phyloP scores from a whole-genome alignment of 1,284 basidiomycete species.

The Ceratobasidium sp. region DNA sequence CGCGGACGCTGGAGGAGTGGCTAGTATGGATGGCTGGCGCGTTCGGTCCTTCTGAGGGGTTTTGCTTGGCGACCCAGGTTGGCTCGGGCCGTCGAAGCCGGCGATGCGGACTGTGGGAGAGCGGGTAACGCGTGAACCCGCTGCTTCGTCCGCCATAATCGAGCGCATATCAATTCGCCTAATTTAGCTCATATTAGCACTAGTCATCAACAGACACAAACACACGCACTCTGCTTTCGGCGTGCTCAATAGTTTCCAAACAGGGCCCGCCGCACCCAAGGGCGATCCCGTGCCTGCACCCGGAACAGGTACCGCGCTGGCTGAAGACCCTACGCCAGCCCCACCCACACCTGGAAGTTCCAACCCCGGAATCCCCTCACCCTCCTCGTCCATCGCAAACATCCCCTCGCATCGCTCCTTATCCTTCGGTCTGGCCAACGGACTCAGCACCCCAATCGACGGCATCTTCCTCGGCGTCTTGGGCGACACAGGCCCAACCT shows the following conservation, averaged over 20 bases:
- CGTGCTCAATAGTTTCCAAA: constrained; percentile 19
- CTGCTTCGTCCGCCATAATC: constrained; percentile 85
- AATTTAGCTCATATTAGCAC: constrained; percentile 58
- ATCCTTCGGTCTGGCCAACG: constrained; percentile 52
- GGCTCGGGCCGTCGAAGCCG: constrained; percentile 33
- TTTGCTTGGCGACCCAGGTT: constrained; percentile 35
- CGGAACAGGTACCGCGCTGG: constrained; percentile 47
- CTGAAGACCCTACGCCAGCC: constrained; percentile 3
- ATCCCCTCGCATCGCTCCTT: constrained; percentile 60
- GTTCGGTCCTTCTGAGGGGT: constrained; percentile 44
- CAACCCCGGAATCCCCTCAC: constrained; percentile 50
- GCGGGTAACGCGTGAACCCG: constrained; percentile 10
- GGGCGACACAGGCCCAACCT: constrained; percentile 56
- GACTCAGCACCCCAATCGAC: constrained; percentile 43
- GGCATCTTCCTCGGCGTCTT: constrained; percentile 51
- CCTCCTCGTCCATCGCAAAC: constrained; percentile 75
- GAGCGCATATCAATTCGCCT: constrained; percentile 82
- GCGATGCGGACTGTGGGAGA: constrained; percentile 49
- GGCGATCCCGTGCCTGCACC: constrained; percentile 62
- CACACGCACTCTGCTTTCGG: constrained; percentile 31
- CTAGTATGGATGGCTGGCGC: constrained; percentile 26
- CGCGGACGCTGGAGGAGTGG: constrained; percentile 30
- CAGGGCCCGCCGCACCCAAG: constrained; percentile 57
- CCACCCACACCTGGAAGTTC: constrained; percentile 52
- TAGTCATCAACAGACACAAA: constrained; percentile 50